Conservation (phyloP, 73 alveolate species). For the Paramecium biaurelia region DNA sequence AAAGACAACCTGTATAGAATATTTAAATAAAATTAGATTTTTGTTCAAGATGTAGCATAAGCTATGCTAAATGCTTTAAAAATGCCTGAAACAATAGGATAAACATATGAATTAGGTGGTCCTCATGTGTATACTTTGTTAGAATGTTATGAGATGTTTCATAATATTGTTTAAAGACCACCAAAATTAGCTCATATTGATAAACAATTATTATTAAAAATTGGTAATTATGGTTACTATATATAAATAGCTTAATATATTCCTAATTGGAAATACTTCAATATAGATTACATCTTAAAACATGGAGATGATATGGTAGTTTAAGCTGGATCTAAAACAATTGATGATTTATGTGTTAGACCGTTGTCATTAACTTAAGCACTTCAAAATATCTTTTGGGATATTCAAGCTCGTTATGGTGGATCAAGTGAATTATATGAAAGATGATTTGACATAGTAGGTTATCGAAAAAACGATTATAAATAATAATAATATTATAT, state of each 20-base stretch:
- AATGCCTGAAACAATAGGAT: slow-evolving; percentile 69
- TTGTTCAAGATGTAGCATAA: slow-evolving; percentile 67
- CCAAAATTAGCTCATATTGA: slow-evolving; percentile 64
- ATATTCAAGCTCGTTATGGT: slow-evolving; percentile 41
- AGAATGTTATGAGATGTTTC: slow-evolving; percentile 67
- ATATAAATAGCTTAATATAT: slow-evolving; percentile 40
- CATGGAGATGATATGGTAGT: slow-evolving; percentile 65
- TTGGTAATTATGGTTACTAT: not conserved
- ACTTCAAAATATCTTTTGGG: slow-evolving; percentile 14
- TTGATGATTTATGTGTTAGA: slow-evolving; percentile 64
- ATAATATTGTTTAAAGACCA: slow-evolving; percentile 62
- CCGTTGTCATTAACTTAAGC: slow-evolving; percentile 67
- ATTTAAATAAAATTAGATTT: not conserved
- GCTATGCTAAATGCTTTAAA: slow-evolving; percentile 63
- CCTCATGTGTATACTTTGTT: slow-evolving; percentile 70
- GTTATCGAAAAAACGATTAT: not conserved
- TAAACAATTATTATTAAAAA: slow-evolving; percentile 14
- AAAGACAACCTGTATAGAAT: slow-evolving; percentile 64
- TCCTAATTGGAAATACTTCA: slow-evolving; percentile 57
- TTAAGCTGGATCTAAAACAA: slow-evolving; percentile 38
- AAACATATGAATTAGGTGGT: slow-evolving; percentile 74
- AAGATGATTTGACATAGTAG: not conserved
- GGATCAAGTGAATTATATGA: slow-evolving; percentile 24
- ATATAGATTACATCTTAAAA: slow-evolving; percentile 62
- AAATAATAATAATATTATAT: not conserved